phyloP scores from a whole-genome alignment of 129 eudicot genomes.

The Tagetes erecta region DNA sequence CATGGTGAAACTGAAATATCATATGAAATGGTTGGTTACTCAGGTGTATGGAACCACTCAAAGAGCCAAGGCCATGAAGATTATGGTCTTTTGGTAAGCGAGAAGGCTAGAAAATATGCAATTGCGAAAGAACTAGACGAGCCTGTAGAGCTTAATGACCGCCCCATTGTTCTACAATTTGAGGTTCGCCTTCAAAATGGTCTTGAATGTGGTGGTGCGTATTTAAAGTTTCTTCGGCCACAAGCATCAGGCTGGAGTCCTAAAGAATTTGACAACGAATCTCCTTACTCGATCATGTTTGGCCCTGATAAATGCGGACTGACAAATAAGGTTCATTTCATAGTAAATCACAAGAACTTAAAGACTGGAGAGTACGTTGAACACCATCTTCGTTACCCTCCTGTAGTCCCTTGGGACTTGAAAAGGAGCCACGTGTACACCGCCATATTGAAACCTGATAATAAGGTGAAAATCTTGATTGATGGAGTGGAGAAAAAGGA shows the following conservation, averaged over 20 bases:
- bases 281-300: conserved; percentile 26
- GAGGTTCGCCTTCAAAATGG: conserved; percentile 84
- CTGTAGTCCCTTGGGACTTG: conserved; percentile 63
- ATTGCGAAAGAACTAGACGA: conserved; percentile 77
- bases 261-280: conserved; percentile 70
- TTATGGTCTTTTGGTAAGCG: conserved; percentile 85
- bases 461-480: conserved; percentile 58
- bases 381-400: conserved; percentile 77
- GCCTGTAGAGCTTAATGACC: conserved; percentile 59
- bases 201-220: conserved; percentile 96
- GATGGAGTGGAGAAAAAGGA: conserved; percentile 89
- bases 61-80: conserved; percentile 96
- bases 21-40: background rate
- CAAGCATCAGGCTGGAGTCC: conserved; percentile 85
- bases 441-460: conserved; percentile 71
- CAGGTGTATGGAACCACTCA: conserved; percentile 87
- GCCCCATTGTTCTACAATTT: conserved; percentile 63
- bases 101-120: conserved; percentile 81
- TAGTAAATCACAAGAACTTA: conserved; percentile 79
- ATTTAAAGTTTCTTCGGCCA: conserved; percentile 81
- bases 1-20: background rate
- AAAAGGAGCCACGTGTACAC: conserved; percentile 81
- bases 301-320: conserved; percentile 92
- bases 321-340: conserved; percentile 88
- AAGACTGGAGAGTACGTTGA: conserved; percentile 68